phyloP scores from a whole-genome alignment of 176 grass and related monocot genomes.

The Pharus latifolius region DNA sequence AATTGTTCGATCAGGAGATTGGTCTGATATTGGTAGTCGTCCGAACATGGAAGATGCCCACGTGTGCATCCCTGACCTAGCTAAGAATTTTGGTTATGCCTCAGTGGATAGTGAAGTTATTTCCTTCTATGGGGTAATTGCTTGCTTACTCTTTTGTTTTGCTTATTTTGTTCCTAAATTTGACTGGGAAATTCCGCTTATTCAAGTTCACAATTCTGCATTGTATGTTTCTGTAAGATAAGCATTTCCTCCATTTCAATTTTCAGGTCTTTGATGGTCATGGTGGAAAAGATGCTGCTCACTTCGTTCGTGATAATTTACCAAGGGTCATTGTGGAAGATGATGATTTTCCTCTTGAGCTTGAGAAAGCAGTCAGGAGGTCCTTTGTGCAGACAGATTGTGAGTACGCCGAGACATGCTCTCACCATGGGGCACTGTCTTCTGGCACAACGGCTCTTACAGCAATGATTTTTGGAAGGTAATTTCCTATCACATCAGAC shows the following conservation, averaged over 20 bases:
- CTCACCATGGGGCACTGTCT: slow-evolving; percentile 29
- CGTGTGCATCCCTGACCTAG: slow-evolving; percentile 77
- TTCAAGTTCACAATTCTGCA: neutral
- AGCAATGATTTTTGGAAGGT: slow-evolving; percentile 94
- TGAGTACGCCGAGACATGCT: slow-evolving; percentile 60
- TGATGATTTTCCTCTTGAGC: slow-evolving; percentile 74
- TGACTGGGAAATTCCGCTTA: neutral
- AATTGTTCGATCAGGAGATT: slow-evolving; percentile 59
- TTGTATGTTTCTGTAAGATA: neutral
- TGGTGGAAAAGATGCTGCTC: slow-evolving; percentile 87
- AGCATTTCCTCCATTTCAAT: neutral
- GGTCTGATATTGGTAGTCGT: slow-evolving; percentile 72
- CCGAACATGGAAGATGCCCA: slow-evolving; percentile 87
- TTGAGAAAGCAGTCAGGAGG: slow-evolving; percentile 70
- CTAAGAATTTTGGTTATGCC: slow-evolving; percentile 46
- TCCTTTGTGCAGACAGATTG: slow-evolving; percentile 75
- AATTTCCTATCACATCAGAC: neutral
- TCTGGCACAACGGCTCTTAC: slow-evolving; percentile 89
- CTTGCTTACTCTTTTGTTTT: neutral
- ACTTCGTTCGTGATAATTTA: slow-evolving; percentile 76
- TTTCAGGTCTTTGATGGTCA: slow-evolving; percentile 92
- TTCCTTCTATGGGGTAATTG: slow-evolving; percentile 82
- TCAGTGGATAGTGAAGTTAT: slow-evolving; percentile 42
- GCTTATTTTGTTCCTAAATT: neutral
- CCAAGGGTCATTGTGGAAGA: slow-evolving; percentile 87